Conservation (phyloP, 805 yeast species). For the Scheffersomyces spartinae region DNA sequence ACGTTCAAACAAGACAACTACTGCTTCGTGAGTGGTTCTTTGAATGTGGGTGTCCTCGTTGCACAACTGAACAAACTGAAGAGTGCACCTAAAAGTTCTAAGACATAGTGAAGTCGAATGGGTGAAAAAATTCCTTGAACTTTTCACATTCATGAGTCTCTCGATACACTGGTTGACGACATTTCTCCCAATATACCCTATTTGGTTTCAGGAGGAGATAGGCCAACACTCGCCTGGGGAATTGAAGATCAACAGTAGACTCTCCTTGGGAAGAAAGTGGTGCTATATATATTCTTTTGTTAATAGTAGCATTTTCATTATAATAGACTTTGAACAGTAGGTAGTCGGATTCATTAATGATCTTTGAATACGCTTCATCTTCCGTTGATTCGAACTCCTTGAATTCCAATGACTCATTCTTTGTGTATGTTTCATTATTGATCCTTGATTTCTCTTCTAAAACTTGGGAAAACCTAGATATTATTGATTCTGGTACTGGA, state of each 20-base stretch:
- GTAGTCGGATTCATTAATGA: conserved; percentile 23
- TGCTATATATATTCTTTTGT: no score
- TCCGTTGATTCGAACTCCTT: conserved; percentile 12
- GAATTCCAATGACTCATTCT: conserved; percentile 35
- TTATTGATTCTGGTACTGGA: conserved; percentile 44
- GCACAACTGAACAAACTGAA: conserved; percentile 10
- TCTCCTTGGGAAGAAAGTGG: conserved; percentile 9
- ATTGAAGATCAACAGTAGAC: conserved; percentile 57
- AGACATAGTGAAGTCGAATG: conserved; percentile 38
- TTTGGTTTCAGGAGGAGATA: conserved; percentile 47
- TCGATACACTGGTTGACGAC: conserved; percentile 50
- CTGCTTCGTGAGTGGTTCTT: conserved; percentile 31
- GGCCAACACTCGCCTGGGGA: conserved; percentile 75
- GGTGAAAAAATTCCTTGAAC: conserved; percentile 45
- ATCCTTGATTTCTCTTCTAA: conserved; percentile 29
- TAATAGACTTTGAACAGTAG: conserved; percentile 20
- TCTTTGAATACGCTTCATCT: conserved; percentile 10
- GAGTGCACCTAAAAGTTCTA: not conserved
- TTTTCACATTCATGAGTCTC: conserved; percentile 53
- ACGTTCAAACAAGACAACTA: conserved; percentile 14
- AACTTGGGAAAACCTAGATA: conserved; percentile 31
- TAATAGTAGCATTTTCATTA: conserved; percentile 9
- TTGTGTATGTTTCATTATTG: conserved; percentile 37
- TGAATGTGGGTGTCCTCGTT: conserved; percentile 21
- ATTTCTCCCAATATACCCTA: conserved; percentile 66